Evolutionary conservation across 140 eudicot genomes (phyloP).

Genomic region (Erigeron philadelphicus): DNA sequence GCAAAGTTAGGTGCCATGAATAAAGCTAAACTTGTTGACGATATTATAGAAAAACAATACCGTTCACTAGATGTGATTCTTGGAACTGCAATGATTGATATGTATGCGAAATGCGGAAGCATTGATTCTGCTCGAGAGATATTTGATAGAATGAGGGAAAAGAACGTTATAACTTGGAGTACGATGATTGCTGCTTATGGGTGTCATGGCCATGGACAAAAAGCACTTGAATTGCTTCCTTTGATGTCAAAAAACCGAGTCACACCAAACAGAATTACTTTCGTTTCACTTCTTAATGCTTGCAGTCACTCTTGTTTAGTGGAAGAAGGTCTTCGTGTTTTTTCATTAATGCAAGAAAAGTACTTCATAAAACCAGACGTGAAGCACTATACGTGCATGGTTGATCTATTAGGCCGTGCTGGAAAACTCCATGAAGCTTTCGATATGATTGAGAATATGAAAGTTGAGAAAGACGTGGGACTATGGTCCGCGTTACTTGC

Average conservation of each 20-base stretch:
- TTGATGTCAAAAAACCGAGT: conserved; percentile 37
- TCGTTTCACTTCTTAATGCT: conserved; percentile 52
- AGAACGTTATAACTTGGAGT: conserved; percentile 62
- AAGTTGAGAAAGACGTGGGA: conserved; percentile 52
- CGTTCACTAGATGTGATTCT: conserved; percentile 40
- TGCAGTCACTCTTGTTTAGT: conserved; percentile 70
- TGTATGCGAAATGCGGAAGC: conserved; percentile 63
- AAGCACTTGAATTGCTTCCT: conserved; percentile 56
- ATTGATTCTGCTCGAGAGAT: conserved; percentile 47
- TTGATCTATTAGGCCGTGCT: conserved; percentile 66
- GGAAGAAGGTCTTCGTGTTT: conserved; percentile 46
- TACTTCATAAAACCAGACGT: conserved; percentile 48
- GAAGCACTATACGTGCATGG: conserved; percentile 64
- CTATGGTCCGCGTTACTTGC: conserved; percentile 59
- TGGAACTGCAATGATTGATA: conserved; percentile 63
- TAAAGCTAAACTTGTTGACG: conserved; percentile 46
- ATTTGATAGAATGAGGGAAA: conserved; percentile 50
- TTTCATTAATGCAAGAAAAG: conserved; percentile 45
- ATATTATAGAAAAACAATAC: conserved; percentile 27
- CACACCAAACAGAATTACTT: conserved; percentile 44
- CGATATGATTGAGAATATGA: conserved; percentile 52
- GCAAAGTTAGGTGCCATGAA: conserved; percentile 61
- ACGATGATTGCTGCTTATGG: conserved; percentile 71
- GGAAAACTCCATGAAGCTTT: conserved; percentile 48
- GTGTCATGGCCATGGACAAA: conserved; percentile 53